These are phyloP conservation scores for Leptographium galeiforme DNA, from an alignment of 2,329 filamentous ascomycete genomes.

Conservation along the genomic window DNA sequence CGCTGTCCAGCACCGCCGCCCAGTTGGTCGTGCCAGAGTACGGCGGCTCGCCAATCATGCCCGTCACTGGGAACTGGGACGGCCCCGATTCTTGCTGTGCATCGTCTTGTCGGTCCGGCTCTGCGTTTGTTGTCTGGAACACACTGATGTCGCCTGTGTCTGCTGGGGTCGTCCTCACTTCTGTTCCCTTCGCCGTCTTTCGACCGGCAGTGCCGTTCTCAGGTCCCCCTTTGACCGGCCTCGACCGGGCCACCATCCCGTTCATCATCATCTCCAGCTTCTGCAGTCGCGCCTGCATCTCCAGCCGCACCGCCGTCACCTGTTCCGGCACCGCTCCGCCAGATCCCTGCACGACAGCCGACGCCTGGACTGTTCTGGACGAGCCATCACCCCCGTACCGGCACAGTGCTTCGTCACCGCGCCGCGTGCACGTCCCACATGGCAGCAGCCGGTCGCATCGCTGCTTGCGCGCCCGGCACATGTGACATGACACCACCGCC, in stretches of 20 bases:
- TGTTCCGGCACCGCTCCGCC: no score
- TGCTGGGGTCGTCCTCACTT: no score
- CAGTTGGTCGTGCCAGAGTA: slow-evolving; percentile 28
- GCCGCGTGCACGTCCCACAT: slow-evolving; percentile 25
- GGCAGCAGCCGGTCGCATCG: slow-evolving; percentile 27
- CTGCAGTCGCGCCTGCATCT: slow-evolving; percentile 25
- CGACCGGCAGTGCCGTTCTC: not conserved
- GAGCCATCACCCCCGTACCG: slow-evolving; percentile 15
- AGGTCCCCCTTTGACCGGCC: not conserved
- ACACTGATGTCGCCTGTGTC: no score
- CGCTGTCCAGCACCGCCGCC: slow-evolving; percentile 27
- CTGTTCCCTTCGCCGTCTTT: not conserved
- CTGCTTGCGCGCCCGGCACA: slow-evolving; percentile 28
- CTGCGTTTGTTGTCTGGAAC: no score
- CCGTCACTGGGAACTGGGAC: not conserved
- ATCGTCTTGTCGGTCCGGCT: no score
- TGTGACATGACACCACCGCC: slow-evolving; percentile 26
- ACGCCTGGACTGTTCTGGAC: not conserved
- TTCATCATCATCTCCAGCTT: slow-evolving; percentile 28
- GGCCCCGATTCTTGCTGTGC: not conserved
- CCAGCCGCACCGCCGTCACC: slow-evolving; percentile 14
- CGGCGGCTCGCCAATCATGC: slow-evolving; percentile 6
- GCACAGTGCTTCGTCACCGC: slow-evolving; percentile 21
- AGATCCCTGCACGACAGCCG: slow-evolving; percentile 9
- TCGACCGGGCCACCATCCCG: slow-evolving; percentile 15